Conservation (phyloP, 192 early-diverging fungal species). For the Umbelopsis vinacea region DNA sequence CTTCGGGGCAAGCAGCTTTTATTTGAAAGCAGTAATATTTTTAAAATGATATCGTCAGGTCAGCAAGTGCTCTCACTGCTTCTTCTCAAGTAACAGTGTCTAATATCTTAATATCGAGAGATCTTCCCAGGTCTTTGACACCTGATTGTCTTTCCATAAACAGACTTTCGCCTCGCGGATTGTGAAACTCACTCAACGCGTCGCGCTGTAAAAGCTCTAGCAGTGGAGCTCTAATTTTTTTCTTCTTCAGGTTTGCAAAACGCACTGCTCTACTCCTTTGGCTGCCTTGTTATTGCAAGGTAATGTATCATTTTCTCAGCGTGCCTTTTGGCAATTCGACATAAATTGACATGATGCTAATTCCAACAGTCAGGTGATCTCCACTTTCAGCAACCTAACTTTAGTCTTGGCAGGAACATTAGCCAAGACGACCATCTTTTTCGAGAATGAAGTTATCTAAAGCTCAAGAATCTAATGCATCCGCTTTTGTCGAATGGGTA, state of each 20-base stretch:
- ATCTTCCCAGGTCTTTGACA: neutral
- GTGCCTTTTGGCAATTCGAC: no score
- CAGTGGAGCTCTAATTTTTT: slow-evolving; percentile 1
- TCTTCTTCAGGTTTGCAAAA: neutral
- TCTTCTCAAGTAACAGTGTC: no score
- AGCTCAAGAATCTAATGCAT: slow-evolving; percentile 40
- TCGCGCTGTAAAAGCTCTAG: neutral
- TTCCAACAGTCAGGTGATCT: slow-evolving; percentile 9
- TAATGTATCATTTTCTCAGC: neutral
- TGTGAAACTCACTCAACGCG: slow-evolving; percentile 2
- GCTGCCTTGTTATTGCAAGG: neutral
- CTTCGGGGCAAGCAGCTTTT: no score
- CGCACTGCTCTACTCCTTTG: neutral
- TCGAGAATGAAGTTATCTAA: slow-evolving; percentile 32
- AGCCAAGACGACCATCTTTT: slow-evolving; percentile 29
- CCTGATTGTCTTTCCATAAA: neutral
- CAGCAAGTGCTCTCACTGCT: no score
- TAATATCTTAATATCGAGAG: no score
- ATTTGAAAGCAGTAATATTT: no score
- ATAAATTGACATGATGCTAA: neutral
- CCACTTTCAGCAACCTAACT: neutral
- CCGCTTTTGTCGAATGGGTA: slow-evolving; percentile 51
- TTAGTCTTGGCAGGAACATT: slow-evolving; percentile 18
- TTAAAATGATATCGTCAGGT: no score
- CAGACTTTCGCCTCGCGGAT: neutral